Evolutionary conservation across 1,139 yeast species (phyloP), one percentile per base, ranked within the genome.

Genomic region (Pichia sp.): DNA sequence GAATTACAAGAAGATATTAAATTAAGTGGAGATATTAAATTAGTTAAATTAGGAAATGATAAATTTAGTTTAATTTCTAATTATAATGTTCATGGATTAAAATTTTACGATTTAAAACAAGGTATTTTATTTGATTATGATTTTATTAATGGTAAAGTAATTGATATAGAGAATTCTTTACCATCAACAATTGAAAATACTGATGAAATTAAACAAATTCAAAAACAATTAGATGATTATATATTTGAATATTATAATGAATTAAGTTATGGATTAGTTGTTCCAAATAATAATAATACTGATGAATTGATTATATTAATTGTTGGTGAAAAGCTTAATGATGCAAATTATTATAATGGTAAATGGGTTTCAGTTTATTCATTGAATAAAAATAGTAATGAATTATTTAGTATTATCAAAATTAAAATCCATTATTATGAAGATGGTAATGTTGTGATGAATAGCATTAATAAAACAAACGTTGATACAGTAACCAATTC

Each of bases 351-450:
- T 66, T 87, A 92, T 76, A 87, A 89, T 55, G 97, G 97, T 8
- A 78, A 80, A 62, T 90, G 97, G 97, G 75, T 73, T 45, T 80
- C 95, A 0, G 69, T 71, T 54, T 92, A 87, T 62, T 59, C 66
- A 4, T 66, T 76, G 40, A 63, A 71, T 49, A 40, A 56, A 11
- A 49, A 61, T 1, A 62, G 65, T 3, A 63, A 66, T 0, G 46
- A 60, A 8, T 55, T 84, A 12, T 55, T 56, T 2, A 96, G 95
- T 6, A 59, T 62, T 12, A 70, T 87, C 30, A 65, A 66, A 34
- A 74, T 89, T 35, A 92, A 86, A 53, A 84, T 90, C 38, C 98
- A 92, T 64, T 92, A 90, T 65, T 92, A 77, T 61, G 98, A 92
- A 66, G 97, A 92, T 56, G 98, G 98, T 29, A 92, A 92, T 58